These are phyloP conservation scores for Cutaneotrichosporon cyanovorans DNA, from an alignment of 1,284 basidiomycete genomes.

Conservation along the genomic window DNA sequence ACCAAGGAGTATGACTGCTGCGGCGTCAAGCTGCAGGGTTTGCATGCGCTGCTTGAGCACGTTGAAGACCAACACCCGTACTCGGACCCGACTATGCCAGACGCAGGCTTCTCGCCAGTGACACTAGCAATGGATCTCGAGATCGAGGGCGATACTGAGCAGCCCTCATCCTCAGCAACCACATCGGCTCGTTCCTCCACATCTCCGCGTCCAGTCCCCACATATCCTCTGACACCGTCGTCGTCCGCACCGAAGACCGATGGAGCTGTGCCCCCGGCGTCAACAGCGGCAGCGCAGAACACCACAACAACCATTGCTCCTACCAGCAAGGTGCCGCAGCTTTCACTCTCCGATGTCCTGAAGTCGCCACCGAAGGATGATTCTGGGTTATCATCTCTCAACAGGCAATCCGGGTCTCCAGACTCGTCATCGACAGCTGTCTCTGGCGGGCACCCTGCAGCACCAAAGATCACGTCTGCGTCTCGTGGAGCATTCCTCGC, in stretches of 20 bases:
- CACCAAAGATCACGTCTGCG: slow-evolving; percentile 34
- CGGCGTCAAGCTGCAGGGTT: slow-evolving; percentile 26
- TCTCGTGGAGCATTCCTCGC: slow-evolving; percentile 28
- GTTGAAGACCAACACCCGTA: slow-evolving; percentile 42
- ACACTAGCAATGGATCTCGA: slow-evolving; percentile 41
- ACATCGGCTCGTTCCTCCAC: slow-evolving; percentile 32
- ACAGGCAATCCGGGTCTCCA: neutral
- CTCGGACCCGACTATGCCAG: slow-evolving; percentile 25
- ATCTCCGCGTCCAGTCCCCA: slow-evolving; percentile 24
- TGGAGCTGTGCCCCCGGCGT: slow-evolving; percentile 5
- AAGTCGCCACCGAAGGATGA: slow-evolving; percentile 30
- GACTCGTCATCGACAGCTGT: slow-evolving; percentile 25
- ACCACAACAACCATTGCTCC: slow-evolving; percentile 19
- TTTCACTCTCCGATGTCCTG: slow-evolving; percentile 42
- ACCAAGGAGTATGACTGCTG: slow-evolving; percentile 41
- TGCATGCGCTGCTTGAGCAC: slow-evolving; percentile 41
- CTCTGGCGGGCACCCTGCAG: slow-evolving; percentile 26
- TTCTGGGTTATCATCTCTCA: slow-evolving; percentile 1
- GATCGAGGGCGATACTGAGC: slow-evolving; percentile 27
- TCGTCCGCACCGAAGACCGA: slow-evolving; percentile 6
- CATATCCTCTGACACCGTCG: slow-evolving; percentile 31
- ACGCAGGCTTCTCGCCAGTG: slow-evolving; percentile 32
- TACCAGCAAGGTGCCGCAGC: slow-evolving; percentile 17
- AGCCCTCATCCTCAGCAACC: slow-evolving; percentile 15
- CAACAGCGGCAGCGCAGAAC: too few relatives aligned